These are phyloP conservation scores for Helichrysum umbraculigerum DNA, from an alignment of 129 eudicot genomes.

Conservation along the genomic window DNA sequence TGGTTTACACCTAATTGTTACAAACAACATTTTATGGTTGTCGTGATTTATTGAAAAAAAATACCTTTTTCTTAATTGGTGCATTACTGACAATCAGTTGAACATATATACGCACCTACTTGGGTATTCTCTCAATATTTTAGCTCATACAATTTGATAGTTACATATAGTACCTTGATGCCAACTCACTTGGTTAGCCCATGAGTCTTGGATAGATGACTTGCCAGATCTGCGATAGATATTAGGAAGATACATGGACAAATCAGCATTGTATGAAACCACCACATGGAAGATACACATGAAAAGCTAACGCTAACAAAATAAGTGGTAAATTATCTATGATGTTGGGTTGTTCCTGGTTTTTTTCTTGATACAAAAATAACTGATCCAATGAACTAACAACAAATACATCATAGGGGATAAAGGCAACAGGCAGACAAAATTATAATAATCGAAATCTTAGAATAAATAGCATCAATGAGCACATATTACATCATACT, in stretches of 20 bases:
- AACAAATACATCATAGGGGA: conserved; percentile 1
- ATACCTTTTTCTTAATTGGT: conserved; percentile 4
- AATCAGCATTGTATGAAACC: conserved; percentile 13
- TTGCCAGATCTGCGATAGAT: conserved; percentile 69
- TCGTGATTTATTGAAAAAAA: not conserved
- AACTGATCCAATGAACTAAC: not conserved
- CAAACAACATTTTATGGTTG: not conserved
- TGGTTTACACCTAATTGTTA: not conserved
- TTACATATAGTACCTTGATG: conserved; percentile 62
- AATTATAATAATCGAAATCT: conserved; percentile 2
- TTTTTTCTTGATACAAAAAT: not conserved
- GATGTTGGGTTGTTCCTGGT: not conserved
- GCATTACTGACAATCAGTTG: not conserved
- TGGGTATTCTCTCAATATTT: not conserved
- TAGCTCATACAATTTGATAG: not conserved
- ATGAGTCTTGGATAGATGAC: conserved; percentile 74
- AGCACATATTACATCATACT: not conserved
- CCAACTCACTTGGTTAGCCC: conserved; percentile 82
- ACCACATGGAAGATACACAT: conserved; percentile 1
- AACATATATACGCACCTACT: not conserved
- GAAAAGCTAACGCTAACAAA: not conserved
- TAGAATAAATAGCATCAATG: conserved; percentile 22
- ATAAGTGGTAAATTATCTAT: not conserved
- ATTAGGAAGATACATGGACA: conserved; percentile 10
- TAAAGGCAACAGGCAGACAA: not conserved